Evolutionary conservation across 768 basidiomycete genomes (phyloP), one percentile per base, ranked within the genome.

Genomic region (Psilocybe azurescens): DNA sequence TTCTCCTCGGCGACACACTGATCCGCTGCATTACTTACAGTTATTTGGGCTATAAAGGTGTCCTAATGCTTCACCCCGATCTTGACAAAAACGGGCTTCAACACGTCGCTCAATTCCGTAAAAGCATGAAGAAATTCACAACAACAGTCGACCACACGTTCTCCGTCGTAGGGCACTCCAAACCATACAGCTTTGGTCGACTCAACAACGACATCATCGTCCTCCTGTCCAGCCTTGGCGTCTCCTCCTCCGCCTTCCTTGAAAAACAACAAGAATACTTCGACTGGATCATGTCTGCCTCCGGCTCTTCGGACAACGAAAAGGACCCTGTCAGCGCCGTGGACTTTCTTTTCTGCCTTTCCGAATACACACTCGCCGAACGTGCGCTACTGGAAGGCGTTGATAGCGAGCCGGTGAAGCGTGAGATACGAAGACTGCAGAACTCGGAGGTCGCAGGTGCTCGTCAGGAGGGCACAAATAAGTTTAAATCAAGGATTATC

Each of bases 11-110:
- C 24, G 24, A 33, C 3, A 44, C 55, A 54, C 3, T 8, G 29
- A 48, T n/a, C 6, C 47, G 10, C 30, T 7, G 47, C 39, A 20
- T 20, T 53, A 10, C 41, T 28, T 59, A 38, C 30, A 89, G 88
- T 56, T 90, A 89, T 67, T 72, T 81, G n/a, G 89, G 88, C 8
- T 89, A 90, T 68, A 90, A 90, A 74, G 89, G 89, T 5, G 89
- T 90, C 5, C 70, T 89, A 20, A 87, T 88, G 86, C 73, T 89
- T 2, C 86, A 89, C 66, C 87, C 86, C 0, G 74, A 81, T n/a
- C 74, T 90, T 28, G 85, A 86, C 63, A 71, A 66, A 28, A 75
- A 82, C 50, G 79, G 78, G 56, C 56, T 49, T 14, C 69, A 75
- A 52, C 77, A 81, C 53, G 73, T 83, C 0, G 83, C 81, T 11